Base-by-base conservation (phyloP, 164 flowering plant genomes). In the Saururus chinensis region DNA sequence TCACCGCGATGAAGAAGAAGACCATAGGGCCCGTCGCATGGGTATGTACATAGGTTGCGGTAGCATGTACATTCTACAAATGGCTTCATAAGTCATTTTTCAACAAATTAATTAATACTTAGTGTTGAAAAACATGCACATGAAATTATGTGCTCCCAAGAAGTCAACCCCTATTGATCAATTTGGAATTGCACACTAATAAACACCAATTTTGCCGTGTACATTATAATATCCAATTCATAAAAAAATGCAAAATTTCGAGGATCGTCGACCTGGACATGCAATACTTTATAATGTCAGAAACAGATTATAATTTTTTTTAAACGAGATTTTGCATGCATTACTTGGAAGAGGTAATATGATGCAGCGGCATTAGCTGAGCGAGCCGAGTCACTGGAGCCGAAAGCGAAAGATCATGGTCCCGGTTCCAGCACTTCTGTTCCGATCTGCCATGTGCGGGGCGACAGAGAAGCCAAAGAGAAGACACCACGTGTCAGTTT, bases 381-480 rank as follows among this genome's bases (percentile, higher is more conserved):
- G 4, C 17, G 22, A 49, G 64, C 56, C 56, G 37, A 30, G 6
- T 30, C 6, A 6, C 37, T 30, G 37, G 37, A 30, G 37, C 19
- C 3, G 53, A 25, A 10, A 45, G 49, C 49, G 64, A 21, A 49
- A 41, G 20, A 9, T 22, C 14, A 19, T 52, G 65, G 48, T 20
- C 65, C 57, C 52, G 30, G 22, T 14, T 62, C 57, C 57, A 62
- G 64, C 64, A 23, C 58, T 12, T 12, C 49, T 20, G 20, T 21
- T 21, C 16, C 8, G 51, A 54, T 21, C 21, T 24, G 58, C 58
- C 65, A 62, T 53, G 65, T 62, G 65, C 4, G 51, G 53, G 59
- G 24, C 23, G 52, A 1, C 48, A 16, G 48, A 9, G 26, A 7
- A 53, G 0, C 59, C 37, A 62, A 35, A 53, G 8, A 24, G 0